Conservation (phyloP, 2,329 filamentous ascomycete genomes). For the Herpotrichia juniperi region DNA sequence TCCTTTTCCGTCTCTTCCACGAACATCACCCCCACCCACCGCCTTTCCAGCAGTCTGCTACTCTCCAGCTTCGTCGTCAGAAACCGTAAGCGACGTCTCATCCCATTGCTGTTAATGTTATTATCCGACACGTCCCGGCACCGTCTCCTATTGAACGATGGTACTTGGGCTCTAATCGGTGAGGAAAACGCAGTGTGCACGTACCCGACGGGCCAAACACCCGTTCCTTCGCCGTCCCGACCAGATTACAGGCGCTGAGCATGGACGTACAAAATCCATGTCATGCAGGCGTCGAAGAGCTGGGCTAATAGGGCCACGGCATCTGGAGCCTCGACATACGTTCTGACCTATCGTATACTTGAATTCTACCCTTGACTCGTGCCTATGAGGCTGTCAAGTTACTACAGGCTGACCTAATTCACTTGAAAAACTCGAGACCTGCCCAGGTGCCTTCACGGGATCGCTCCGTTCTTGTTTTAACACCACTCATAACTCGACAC, state of each 20-base stretch:
- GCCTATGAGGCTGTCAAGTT: too few relatives aligned
- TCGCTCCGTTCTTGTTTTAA: background rate
- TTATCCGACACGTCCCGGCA: constrained; percentile 17
- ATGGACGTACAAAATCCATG: background rate
- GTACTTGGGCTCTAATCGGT: constrained; percentile 20
- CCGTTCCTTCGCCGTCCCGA: constrained; percentile 13
- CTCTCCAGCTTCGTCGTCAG: too few relatives aligned
- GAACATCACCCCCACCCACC: too few relatives aligned
- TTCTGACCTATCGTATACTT: too few relatives aligned
- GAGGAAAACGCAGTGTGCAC: constrained; percentile 8
- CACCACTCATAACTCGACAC: constrained; percentile 13
- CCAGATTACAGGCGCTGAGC: background rate
- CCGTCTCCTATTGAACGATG: constrained; percentile 18
- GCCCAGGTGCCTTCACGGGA: background rate
- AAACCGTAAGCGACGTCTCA: background rate
- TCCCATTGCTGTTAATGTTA: background rate
- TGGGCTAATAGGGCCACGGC: too few relatives aligned
- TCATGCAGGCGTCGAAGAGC: constrained; percentile 2
- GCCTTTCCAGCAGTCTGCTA: background rate
- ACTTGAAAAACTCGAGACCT: background rate
- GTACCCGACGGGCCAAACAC: constrained; percentile 18
- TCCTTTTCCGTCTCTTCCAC: too few relatives aligned
- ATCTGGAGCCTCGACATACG: too few relatives aligned
- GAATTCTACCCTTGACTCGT: too few relatives aligned
- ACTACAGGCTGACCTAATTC: too few relatives aligned